Conservation (phyloP, 257 asterid species). For the Paraleonurus japonicus region DNA sequence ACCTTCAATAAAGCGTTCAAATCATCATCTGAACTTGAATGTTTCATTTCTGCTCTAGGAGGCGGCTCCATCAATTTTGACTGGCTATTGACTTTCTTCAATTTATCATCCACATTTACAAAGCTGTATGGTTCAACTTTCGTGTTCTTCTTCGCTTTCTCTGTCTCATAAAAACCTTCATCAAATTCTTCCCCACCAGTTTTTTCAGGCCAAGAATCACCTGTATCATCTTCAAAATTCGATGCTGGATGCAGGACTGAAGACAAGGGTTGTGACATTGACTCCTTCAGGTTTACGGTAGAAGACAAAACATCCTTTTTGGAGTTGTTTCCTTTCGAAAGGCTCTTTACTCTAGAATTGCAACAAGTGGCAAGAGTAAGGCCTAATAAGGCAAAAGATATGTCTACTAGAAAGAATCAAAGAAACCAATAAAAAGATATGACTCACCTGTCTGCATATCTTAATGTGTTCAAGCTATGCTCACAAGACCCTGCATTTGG, state of each 20-base stretch:
- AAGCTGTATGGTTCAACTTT: conserved; percentile 51
- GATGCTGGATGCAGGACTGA: conserved; percentile 53
- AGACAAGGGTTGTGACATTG: conserved; percentile 54
- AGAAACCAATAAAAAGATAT: neutral
- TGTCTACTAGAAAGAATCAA: neutral
- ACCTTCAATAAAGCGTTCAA: conserved; percentile 77
- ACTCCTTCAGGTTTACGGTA: conserved; percentile 73
- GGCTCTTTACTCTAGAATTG: conserved; percentile 80
- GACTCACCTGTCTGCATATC: conserved; percentile 92
- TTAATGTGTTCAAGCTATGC: conserved; percentile 86
- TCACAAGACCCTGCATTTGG: conserved; percentile 94
- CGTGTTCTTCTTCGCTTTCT: conserved; percentile 56
- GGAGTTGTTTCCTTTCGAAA: conserved; percentile 77
- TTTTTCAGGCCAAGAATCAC: conserved; percentile 86
- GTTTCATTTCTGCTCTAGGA: conserved; percentile 53
- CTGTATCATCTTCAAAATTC: conserved; percentile 66
- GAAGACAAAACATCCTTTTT: conserved; percentile 69
- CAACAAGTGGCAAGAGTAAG: conserved; percentile 9
- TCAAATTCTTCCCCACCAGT: conserved; percentile 74
- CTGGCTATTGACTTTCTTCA: conserved; percentile 58
- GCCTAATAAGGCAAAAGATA: conserved; percentile 10
- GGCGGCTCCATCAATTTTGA: conserved; percentile 78
- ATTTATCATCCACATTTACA: conserved; percentile 53
- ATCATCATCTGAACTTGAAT: conserved; percentile 53
- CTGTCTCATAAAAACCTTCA: conserved; percentile 77